Evolutionary conservation across 306 rosid genomes (phyloP).

Genomic region (Medicago truncatula): MtrunA17r5.0-ANR NC_053046.1:15857501-15858000

Average conservation of each 20-base stretch:
- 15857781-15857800: constrained; percentile 66
- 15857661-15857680: constrained; percentile 80
- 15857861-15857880: neutral
- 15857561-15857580: constrained; percentile 72
- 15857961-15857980: neutral
- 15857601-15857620: constrained; percentile 58
- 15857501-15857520: constrained; percentile 48
- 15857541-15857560: constrained; percentile 57
- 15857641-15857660: constrained; percentile 71
- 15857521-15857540: constrained; percentile 50
- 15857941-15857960: neutral
- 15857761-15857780: constrained; percentile 79
- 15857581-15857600: constrained; percentile 67
- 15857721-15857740: constrained; percentile 86
- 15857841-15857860: neutral
- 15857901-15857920: neutral
- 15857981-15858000: constrained; percentile 44
- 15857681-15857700: constrained; percentile 59
- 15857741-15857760: constrained; percentile 84
- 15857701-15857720: constrained; percentile 64
- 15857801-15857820: constrained; percentile 21
- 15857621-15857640: constrained; percentile 62
- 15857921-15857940: neutral
- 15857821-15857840: neutral
- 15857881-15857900: neutral